Conservation (phyloP, 2,329 filamentous ascomycete genomes). For the Ceratocystis alfenasii region DNA sequence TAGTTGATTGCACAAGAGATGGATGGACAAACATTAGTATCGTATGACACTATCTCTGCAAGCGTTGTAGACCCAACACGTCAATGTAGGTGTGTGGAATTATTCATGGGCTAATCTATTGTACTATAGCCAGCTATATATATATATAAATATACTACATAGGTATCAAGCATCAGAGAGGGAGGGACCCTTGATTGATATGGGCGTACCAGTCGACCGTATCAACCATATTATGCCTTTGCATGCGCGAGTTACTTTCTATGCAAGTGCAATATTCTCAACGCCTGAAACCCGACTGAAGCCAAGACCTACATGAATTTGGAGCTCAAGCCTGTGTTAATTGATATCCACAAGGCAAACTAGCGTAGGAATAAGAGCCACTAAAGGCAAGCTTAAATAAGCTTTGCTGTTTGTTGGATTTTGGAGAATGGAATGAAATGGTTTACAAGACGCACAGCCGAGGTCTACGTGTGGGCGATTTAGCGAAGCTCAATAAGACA, state of each 20-base stretch:
- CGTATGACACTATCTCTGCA: too few species aligned
- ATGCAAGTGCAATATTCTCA: too few species aligned
- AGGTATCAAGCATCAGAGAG: not conserved
- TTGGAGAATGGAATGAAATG: not conserved
- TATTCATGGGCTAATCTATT: not conserved
- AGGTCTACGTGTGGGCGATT: not conserved
- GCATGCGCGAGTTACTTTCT: too few species aligned
- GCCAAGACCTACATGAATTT: not conserved
- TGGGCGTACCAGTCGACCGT: not conserved
- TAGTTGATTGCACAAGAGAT: not conserved
- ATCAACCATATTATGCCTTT: too few species aligned
- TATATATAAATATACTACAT: not conserved
- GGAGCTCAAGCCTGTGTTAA: not conserved
- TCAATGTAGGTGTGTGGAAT: not conserved
- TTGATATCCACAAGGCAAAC: not conserved
- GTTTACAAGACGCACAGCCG: slow-evolving; percentile 6
- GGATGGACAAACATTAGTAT: too few species aligned
- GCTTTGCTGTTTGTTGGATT: not conserved
- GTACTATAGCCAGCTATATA: not conserved
- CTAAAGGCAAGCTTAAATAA: not conserved
- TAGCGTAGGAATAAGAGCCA: not conserved
- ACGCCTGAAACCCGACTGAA: not conserved
- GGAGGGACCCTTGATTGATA: not conserved
- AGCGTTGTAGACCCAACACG: too few species aligned
- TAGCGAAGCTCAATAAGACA: not conserved